A percentile compares a stretch with the other conserved stretches of the same genome.
Evolutionary conservation across 2,329 filamentous ascomycete genomes (phyloP).

Genomic region (Hypoxylon sp.): DNA sequence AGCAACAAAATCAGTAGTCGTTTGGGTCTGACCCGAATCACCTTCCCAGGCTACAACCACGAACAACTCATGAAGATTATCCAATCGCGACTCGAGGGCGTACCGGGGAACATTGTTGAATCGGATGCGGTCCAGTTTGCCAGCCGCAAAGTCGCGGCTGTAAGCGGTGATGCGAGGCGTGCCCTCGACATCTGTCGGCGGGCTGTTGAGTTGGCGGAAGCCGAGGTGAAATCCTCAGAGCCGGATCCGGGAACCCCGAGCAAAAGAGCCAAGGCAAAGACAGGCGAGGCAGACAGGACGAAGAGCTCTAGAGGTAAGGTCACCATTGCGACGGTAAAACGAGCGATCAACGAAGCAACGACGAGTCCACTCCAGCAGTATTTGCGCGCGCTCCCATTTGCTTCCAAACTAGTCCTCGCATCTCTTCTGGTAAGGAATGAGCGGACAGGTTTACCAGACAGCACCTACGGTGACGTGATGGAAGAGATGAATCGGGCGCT

Average conservation of each 20-base stretch:
- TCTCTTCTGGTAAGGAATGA: conserved; percentile 81
- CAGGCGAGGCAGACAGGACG: conserved; percentile 46
- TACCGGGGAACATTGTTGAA: conserved; percentile 89
- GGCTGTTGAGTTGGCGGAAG: conserved; percentile 93
- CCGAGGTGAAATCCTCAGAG: conserved; percentile 60
- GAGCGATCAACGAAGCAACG: conserved; percentile 94
- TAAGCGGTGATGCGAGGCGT: conserved; percentile 90
- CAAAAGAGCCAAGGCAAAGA: conserved; percentile 54
- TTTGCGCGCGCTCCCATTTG: conserved; percentile 80
- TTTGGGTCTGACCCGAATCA: conserved; percentile 88
- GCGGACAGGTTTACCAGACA: conserved; percentile 85
- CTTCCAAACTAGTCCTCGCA: conserved; percentile 84
- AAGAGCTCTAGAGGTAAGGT: conserved; percentile 66
- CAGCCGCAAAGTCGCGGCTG: conserved; percentile 93
- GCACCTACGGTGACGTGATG: conserved; percentile 85
- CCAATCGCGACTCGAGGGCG: conserved; percentile 87
- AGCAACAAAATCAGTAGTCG: conserved; percentile 99
- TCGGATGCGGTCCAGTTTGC: conserved; percentile 95
- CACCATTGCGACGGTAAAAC: conserved; percentile 91
- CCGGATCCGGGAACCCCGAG: conserved; percentile 67
- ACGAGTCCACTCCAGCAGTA: conserved; percentile 91
- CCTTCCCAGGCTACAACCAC: conserved; percentile 96
- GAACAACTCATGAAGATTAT: conserved; percentile 98
- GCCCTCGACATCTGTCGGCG: conserved; percentile 94
- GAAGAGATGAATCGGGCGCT: conserved; percentile 82